Base-by-base conservation (phyloP, 441 rosid genomes). In the Syzygium malaccense region DNA sequence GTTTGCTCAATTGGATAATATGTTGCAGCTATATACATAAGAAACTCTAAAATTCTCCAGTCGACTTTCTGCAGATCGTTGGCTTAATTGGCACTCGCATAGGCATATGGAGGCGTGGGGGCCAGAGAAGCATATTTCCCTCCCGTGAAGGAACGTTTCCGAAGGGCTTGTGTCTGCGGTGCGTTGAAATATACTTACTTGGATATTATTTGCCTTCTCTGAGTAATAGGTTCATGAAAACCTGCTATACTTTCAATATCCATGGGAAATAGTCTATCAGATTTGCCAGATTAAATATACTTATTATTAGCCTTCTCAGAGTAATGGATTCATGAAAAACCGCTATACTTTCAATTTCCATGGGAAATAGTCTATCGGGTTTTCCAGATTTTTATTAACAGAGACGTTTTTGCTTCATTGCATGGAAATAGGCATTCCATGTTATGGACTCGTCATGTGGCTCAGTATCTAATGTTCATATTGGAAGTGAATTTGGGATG, bases 101-200 rank as follows among this genome's bases (percentile, higher is more conserved):
- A 89, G 92, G 96, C 93, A 93, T 96, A 93, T 97, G 99, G 99
- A 95, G 98, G 89, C 94, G 95, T 89, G 93, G 89, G 88, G 98
- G 98, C 51, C 92, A 89, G 87, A 95, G 92, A 91, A 96, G 95
- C 89, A 89, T 94, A 86, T 97, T 97, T 90, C 99, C 99, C 48
- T 92, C 96, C 13, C 93, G 85, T 54, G 95, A 93, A 94, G 96
- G 96, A 92, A 93, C 98, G 4, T 93, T 94, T 86, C 71, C 93
- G 11, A 96, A 89, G 94, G 98, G 99, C 54, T 93, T 93, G 90
- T 97, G 99, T 55, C 93, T 97, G 96, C 96, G 98, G 99, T 97
- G 93, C 71, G 92, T 83, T 87, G 79, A 85, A 51, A 86, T 88
- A 87, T 83, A 87, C 79, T 84, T 37, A 60, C 49, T 85, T 45